phyloP scores from a whole-genome alignment of 495 filamentous ascomycete species.

The Neurospora pannonica region DNA sequence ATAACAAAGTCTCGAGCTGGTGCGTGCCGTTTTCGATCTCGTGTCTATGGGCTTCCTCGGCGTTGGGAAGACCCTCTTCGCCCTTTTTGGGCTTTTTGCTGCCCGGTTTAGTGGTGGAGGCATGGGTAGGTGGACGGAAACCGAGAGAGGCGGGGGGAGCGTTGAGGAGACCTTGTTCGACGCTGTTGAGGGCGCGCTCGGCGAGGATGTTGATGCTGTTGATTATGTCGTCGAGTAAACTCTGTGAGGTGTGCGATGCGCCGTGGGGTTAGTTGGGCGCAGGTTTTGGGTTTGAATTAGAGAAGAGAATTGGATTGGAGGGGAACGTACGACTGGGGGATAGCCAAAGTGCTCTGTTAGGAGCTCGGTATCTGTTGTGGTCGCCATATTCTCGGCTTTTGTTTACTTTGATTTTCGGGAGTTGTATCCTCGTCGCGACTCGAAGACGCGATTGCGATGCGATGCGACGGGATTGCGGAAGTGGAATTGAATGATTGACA shows the following conservation, averaged over 20 bases:
- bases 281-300: neutral
- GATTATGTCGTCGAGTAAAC: conserved; percentile 93
- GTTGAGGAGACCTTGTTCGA: conserved; percentile 69
- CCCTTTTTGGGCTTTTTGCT: neutral
- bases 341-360: conserved; percentile 95
- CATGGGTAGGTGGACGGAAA: conserved; percentile 42
- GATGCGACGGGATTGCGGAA: neutral
- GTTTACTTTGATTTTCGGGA: neutral
- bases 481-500: neutral
- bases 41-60: conserved; percentile 48
- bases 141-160: conserved; percentile 66
- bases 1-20: conserved; percentile 90
- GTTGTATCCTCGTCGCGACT: neutral
- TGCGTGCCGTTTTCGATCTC: conserved; percentile 89
- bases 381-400: conserved; percentile 7
- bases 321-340: conserved; percentile 67
- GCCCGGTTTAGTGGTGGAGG: conserved; percentile 24
- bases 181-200: conserved; percentile 70
- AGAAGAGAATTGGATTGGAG: too few relatives aligned
- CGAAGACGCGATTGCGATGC: conserved; percentile 3
- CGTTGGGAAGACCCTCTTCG: conserved; percentile 1
- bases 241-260: conserved; percentile 38
- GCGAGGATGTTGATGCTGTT: conserved; percentile 88
- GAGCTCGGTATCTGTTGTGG: conserved; percentile 50
- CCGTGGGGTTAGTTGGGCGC: neutral